Evolutionary conservation across 768 basidiomycete species (phyloP).

Genomic region (Sutorius australiensis): DNA sequence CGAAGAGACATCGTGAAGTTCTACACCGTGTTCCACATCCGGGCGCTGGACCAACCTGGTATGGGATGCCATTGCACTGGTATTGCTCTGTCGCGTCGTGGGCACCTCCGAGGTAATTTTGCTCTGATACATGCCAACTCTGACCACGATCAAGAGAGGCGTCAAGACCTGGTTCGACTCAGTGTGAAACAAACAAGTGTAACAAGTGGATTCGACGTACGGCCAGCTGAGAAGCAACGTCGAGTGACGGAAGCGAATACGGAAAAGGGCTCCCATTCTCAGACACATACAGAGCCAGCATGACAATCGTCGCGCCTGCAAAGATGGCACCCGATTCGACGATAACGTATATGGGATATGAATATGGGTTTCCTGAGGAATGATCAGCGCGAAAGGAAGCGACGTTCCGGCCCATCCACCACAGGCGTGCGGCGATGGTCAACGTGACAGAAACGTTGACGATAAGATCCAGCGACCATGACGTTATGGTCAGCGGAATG

Average conservation of each 20-base stretch:
- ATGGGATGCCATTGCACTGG: not conserved
- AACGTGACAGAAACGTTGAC: slow-evolving; percentile 21
- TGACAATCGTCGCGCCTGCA: slow-evolving; percentile 13
- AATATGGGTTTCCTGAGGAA: slow-evolving; percentile 7
- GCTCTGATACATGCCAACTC: slow-evolving; percentile 9
- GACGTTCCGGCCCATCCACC: slow-evolving; percentile 15
- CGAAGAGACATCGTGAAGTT: not conserved
- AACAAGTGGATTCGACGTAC: slow-evolving; percentile 2
- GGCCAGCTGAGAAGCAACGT: slow-evolving; percentile 17
- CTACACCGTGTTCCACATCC: not conserved
- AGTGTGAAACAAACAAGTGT: not conserved
- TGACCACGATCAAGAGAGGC: slow-evolving; percentile 18
- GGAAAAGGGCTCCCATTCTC: slow-evolving; percentile 7
- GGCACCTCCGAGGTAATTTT: not conserved
- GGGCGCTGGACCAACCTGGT: not conserved
- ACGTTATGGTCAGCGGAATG: slow-evolving; percentile 7
- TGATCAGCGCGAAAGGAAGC: slow-evolving; percentile 2
- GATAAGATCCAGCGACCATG: slow-evolving; percentile 21
- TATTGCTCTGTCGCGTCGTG: not conserved
- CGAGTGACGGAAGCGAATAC: slow-evolving; percentile 13
- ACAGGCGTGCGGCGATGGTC: slow-evolving; percentile 19
- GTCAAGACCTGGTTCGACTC: slow-evolving; percentile 8
- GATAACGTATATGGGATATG: slow-evolving; percentile 15
- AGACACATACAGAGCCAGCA: slow-evolving; percentile 13
- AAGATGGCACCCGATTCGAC: slow-evolving; percentile 22